Evolutionary conservation across 2,329 filamentous ascomycete genomes (phyloP), one percentile per base, ranked within the genome.

Genomic region (Aspergillus hortae): DNA sequence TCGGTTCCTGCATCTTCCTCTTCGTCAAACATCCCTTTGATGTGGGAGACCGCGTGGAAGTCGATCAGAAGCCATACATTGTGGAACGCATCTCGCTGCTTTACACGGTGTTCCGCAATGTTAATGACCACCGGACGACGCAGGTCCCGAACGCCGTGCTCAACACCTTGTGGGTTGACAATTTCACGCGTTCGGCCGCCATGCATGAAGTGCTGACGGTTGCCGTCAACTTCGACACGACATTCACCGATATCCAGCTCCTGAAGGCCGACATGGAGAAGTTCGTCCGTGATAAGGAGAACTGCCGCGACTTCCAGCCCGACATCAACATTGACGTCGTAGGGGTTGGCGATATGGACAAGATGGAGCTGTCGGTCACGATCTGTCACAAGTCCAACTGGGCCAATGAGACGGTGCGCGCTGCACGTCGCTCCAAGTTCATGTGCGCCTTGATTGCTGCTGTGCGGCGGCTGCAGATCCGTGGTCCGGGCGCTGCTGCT

Each of bases 11-110:
- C 77, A 96, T 99, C 65, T 99, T 99, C 77, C 77, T 99, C 1
- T 99, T 99, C 65, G 90, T 97, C 77, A 99, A 99, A 78, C 94
- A 99, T 69, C 92, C 94, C 0, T 97, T 89, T 69, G 94, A 99
- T 68, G 91, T 97, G 19, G 92, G 92, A 55, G 94, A 99, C 69
- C 87, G 94, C 23, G 89, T 97, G 41, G 91, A 96, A 63, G 88
- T 97, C 57, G 75, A 69, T 48, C 70, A 70, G 12, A 80, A 86
- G 58, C 80, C 85, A 61, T 84, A 95, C 61, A 79, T 90, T 4
- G 94, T 99, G 10, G 91, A 97, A 71, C 89, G 92, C 68, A 97
- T 97, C 62, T 96, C 92, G 2, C 81, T 99, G 27, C 80, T 99
- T 3, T 97, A 91, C 77, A 95, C 90, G 1, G 85, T 96, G 49